phyloP scores from a whole-genome alignment of 352 stramenopile species.

The Globisporangium takayamanum region DNA sequence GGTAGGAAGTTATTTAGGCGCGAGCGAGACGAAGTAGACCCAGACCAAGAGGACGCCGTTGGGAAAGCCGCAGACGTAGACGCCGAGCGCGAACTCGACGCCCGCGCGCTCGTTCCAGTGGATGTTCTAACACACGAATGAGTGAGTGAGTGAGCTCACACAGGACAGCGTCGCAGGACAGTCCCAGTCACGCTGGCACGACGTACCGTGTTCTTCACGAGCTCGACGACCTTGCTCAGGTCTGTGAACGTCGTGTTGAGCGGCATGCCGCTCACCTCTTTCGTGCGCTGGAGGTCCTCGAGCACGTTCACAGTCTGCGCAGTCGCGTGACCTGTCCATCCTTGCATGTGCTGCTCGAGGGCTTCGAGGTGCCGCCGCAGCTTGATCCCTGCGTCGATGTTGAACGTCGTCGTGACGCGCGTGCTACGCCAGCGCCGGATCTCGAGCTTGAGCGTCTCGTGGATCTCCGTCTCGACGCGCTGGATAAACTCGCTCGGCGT shows the following conservation, averaged over 20 bases:
- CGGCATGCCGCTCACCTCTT: slow-evolving; percentile 73
- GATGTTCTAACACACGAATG: slow-evolving; percentile 50
- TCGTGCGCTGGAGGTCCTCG: slow-evolving; percentile 27
- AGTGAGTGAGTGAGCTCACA: background rate
- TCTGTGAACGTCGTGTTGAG: slow-evolving; percentile 89
- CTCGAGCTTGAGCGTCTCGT: slow-evolving; percentile 74
- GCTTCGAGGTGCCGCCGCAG: slow-evolving; percentile 62
- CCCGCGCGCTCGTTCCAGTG: slow-evolving; percentile 79
- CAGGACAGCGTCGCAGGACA: background rate
- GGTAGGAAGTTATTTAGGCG: slow-evolving; percentile 17
- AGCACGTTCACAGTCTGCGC: slow-evolving; percentile 10
- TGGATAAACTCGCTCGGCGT: slow-evolving; percentile 51
- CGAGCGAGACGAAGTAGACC: slow-evolving; percentile 87
- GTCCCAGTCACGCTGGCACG: background rate
- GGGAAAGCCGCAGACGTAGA: slow-evolving; percentile 81
- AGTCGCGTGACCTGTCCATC: background rate
- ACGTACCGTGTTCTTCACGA: slow-evolving; percentile 81
- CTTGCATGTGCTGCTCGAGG: slow-evolving; percentile 43
- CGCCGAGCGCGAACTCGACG: slow-evolving; percentile 88
- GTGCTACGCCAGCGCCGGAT: slow-evolving; percentile 87
- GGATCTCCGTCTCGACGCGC: slow-evolving; percentile 73
- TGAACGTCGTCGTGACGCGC: slow-evolving; percentile 81
- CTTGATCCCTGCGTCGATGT: slow-evolving; percentile 77
- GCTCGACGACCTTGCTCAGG: slow-evolving; percentile 60
- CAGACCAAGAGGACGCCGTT: slow-evolving; percentile 89